Base-by-base conservation (phyloP, 73 alveolate genomes). In the Paramecium caudatum region DNA sequence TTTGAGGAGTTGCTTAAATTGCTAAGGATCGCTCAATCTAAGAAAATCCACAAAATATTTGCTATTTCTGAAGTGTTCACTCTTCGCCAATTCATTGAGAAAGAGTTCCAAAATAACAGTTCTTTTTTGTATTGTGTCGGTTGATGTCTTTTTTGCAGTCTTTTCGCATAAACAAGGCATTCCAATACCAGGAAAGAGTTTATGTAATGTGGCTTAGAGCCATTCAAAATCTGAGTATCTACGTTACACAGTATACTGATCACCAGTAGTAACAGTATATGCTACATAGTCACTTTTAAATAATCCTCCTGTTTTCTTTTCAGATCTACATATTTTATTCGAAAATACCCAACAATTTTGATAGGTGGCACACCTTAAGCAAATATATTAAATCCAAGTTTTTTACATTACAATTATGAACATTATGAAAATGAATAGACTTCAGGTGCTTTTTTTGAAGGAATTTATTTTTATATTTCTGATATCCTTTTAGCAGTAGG, bases 261-360 rank as follows among this genome's bases (percentile, higher is more conserved):
- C 80, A 7, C 68, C 68, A 21, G 88, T 74, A 39, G 36, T 19
- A 21, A 74, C 68, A 12, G 19, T 37, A 21, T 74, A 74, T 17
- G 32, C 9, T 15, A 43, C 88, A 45, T 41, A 74, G 32, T 74
- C 88, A 16, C 46, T 74, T 45, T 74, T 74, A 19, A 74, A 74
- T 9, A 74, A 68, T 5, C 88, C 88, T 74, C 88, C 88, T 39
- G 62, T 7, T 74, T 74, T 74, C 23, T 27, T 74, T 41, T 74
- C 88, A 27, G 55, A 37, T 8, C 88, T 74, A 27, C 2, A 41
- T 39, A 4, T 9, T 9, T 13, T 41, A 1, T 12, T 16, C 2
- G 7, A 0, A 19, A 0, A 21, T 74, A 74, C 88, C 88, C 88
- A 37, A 43, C 19, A 36, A 74, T 74, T 74, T 74, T 74, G 30